These are phyloP conservation scores for Kuraishia piskuri DNA, from an alignment of 805 yeast genomes.

Conservation along the genomic window DNA sequence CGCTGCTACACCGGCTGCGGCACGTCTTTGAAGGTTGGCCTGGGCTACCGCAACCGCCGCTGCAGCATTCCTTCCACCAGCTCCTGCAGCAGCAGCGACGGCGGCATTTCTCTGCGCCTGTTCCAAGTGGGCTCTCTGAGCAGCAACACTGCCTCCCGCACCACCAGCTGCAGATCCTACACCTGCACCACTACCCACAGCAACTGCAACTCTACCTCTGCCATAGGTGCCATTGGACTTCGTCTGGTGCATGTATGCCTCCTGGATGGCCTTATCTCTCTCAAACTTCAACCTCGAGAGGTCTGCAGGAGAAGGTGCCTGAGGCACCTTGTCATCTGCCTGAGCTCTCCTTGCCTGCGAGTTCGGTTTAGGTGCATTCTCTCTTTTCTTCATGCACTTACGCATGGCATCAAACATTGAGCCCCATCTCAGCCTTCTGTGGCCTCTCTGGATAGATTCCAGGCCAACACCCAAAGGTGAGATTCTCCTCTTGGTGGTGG, in stretches of 20 bases:
- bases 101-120: neutral
- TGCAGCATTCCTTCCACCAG: neutral
- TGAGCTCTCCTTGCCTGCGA: slow-evolving; percentile 29
- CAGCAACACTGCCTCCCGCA: neutral
- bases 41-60: neutral
- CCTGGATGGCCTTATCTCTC: slow-evolving; percentile 78
- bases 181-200: neutral
- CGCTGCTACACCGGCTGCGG: neutral
- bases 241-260: slow-evolving; percentile 40
- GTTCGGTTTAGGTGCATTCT: slow-evolving; percentile 58
- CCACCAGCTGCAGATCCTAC: neutral
- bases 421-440: slow-evolving; percentile 87
- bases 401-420: slow-evolving; percentile 95
- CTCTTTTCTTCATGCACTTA: slow-evolving; percentile 83
- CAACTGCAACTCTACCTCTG: slow-evolving; percentile 1
- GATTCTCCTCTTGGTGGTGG: slow-evolving; percentile 78
- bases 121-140: neutral
- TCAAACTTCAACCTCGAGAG: slow-evolving; percentile 76
- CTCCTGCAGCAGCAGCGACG: neutral
- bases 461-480: slow-evolving; percentile 91
- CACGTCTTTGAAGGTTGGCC: neutral
- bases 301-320: slow-evolving; percentile 77
- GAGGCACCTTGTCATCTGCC: slow-evolving; percentile 31
- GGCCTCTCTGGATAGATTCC: slow-evolving; percentile 91
- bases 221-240: slow-evolving; percentile 3